Evolutionary conservation across 306 rosid genomes (phyloP).

Genomic region (Gynostemma pentaphyllum): DNA sequence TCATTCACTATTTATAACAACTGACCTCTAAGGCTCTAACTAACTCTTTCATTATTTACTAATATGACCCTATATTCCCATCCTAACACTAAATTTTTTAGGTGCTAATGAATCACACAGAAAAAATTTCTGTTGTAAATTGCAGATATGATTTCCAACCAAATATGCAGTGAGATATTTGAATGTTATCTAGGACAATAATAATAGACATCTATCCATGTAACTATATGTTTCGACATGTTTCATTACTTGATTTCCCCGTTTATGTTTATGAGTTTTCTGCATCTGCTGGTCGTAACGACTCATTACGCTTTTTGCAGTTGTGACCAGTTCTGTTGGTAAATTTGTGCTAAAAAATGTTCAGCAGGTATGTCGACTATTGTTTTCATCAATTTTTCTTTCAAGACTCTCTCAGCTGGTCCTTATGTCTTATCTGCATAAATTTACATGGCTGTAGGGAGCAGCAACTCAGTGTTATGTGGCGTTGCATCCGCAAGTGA

Average conservation of each 20-base stretch:
- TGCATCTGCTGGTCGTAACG: neutral
- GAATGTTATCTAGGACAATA: too few relatives aligned
- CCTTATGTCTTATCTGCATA: neutral
- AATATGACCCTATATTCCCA: too few relatives aligned
- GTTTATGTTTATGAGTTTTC: neutral
- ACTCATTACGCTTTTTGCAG: constrained; percentile 28
- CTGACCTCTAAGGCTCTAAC: too few relatives aligned
- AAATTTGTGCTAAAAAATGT: constrained; percentile 44
- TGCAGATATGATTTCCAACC: neutral
- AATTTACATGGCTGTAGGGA: constrained; percentile 17
- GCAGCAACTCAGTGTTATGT: constrained; percentile 39
- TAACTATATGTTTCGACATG: neutral
- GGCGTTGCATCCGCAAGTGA: constrained; percentile 30
- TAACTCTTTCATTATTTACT: too few relatives aligned
- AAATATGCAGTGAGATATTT: neutral
- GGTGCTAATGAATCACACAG: neutral
- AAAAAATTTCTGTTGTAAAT: neutral
- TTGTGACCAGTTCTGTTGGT: constrained; percentile 27
- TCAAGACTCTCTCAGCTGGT: constrained; percentile 2
- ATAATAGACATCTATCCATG: neutral
- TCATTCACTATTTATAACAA: too few relatives aligned
- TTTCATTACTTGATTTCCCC: neutral
- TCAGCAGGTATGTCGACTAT: constrained; percentile 42
- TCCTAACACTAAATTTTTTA: too few relatives aligned
- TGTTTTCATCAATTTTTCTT: neutral